Conservation (phyloP, 768 basidiomycete species). For the Leccinellum albellum region DNA sequence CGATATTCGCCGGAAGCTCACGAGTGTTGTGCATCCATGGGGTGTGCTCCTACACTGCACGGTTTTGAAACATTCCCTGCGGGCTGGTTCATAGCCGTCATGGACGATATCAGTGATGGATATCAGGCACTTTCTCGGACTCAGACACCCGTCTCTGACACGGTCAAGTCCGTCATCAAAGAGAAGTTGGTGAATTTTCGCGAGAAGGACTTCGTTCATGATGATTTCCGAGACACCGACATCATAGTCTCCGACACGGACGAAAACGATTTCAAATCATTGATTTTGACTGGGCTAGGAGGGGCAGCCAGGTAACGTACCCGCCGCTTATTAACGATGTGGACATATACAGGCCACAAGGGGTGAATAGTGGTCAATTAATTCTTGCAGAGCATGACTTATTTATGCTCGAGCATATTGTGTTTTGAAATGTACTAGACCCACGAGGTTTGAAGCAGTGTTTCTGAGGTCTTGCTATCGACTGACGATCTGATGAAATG, state of each 20-base stretch:
- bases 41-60: slow-evolving; percentile 26
- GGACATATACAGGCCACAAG: neutral
- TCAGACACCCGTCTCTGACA: neutral
- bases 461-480: no score
- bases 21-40: slow-evolving; percentile 13
- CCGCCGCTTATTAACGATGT: neutral
- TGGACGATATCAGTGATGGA: slow-evolving; percentile 17
- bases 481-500: no score
- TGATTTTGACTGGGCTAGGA: neutral
- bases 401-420: neutral
- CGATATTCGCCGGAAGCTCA: slow-evolving; percentile 29
- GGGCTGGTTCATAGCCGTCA: slow-evolving; percentile 33
- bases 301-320: neutral
- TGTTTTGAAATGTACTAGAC: no score
- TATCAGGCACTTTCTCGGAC: neutral
- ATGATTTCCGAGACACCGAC: neutral
- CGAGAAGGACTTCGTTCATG: neutral
- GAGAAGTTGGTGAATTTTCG: neutral
- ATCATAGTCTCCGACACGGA: neutral
- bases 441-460: no score
- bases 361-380: neutral
- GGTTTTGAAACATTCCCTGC: slow-evolving; percentile 26
- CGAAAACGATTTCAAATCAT: neutral
- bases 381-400: neutral
- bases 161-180: neutral